Percentiles rank a stretch among this genome's conserved stretches.
Evolutionary conservation across 352 stramenopile species (phyloP).

Genomic region (Peronospora destructor): DNA sequence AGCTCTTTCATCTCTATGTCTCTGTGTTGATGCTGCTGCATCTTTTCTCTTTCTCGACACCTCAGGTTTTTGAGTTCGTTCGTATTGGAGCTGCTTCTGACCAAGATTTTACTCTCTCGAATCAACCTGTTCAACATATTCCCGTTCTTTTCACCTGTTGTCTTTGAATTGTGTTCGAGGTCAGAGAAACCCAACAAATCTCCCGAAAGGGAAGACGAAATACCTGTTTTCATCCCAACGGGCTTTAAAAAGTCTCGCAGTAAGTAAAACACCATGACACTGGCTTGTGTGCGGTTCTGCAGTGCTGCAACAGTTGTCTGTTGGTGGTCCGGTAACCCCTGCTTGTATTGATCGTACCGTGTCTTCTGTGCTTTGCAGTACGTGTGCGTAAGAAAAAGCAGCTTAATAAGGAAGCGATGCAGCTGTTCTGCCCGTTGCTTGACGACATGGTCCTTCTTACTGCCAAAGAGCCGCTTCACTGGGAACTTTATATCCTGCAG

Average conservation of each 20-base stretch:
- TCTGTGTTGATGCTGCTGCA: conserved; percentile 16
- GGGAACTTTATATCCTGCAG: conserved; percentile 46
- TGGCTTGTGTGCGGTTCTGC: conserved; percentile 45
- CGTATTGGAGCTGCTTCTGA: conserved; percentile 36
- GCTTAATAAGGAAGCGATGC: conserved; percentile 67
- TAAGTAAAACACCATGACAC: conserved; percentile 53
- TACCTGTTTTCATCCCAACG: conserved; percentile 25
- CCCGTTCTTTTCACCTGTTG: conserved; percentile 23
- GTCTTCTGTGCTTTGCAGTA: conserved; percentile 70
- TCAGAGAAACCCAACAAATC: conserved; percentile 13
- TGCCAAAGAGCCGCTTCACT: conserved; percentile 57
- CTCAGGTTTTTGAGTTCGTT: conserved; percentile 12
- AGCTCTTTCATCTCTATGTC: conserved; percentile 13
- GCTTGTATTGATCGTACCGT: conserved; percentile 46
- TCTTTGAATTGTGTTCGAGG: neutral
- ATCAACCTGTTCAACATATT: conserved; percentile 34
- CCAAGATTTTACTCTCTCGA: conserved; percentile 67
- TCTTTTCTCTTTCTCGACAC: conserved; percentile 8
- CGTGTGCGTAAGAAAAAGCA: conserved; percentile 64
- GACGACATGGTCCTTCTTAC: conserved; percentile 60
- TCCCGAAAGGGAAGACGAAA: conserved; percentile 12
- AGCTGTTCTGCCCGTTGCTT: conserved; percentile 67
- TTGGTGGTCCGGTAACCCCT: conserved; percentile 16
- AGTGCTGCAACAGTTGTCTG: conserved; percentile 25
- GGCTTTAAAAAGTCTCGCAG: conserved; percentile 73